These are phyloP conservation scores for Metschnikowia kunwiensis DNA, from an alignment of 805 yeast species.

Conservation along the genomic window DNA sequence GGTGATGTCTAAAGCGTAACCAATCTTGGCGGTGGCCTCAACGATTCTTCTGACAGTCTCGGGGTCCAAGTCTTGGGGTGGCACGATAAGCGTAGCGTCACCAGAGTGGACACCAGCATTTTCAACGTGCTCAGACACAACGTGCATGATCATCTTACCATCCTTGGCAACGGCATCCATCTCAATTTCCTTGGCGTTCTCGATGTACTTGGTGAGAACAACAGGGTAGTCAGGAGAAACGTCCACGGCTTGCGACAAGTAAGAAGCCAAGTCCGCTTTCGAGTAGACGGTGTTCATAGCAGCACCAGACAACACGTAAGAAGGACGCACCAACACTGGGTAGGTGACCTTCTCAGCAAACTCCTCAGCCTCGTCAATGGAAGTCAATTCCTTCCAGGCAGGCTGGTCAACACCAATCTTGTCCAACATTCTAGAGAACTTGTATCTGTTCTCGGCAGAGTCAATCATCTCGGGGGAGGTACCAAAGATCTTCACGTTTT, in stretches of 20 bases:
- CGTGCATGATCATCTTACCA: slow-evolving; percentile 94
- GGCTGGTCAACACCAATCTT: slow-evolving; percentile 97
- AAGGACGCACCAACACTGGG: slow-evolving; percentile 96
- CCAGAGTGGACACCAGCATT: slow-evolving; percentile 99
- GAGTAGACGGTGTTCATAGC: slow-evolving; percentile 98
- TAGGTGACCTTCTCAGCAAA: slow-evolving; percentile 89
- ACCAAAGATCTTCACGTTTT: slow-evolving; percentile 92
- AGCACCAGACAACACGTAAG: slow-evolving; percentile 96
- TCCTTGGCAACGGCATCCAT: slow-evolving; percentile 98
- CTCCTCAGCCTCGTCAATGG: slow-evolving; percentile 85
- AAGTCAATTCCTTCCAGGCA: slow-evolving; percentile 97
- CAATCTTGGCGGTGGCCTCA: slow-evolving; percentile 94
- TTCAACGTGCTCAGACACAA: slow-evolving; percentile 97
- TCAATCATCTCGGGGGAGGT: slow-evolving; percentile 98
- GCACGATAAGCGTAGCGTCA: slow-evolving; percentile 95
- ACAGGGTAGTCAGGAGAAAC: slow-evolving; percentile 98
- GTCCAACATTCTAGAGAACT: slow-evolving; percentile 96
- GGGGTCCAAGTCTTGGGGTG: slow-evolving; percentile 91
- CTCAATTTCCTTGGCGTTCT: slow-evolving; percentile 95
- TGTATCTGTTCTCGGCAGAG: slow-evolving; percentile 96
- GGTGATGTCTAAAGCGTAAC: slow-evolving; percentile 89
- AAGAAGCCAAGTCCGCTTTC: slow-evolving; percentile 79
- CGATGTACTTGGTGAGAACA: slow-evolving; percentile 93
- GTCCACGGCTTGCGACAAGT: slow-evolving; percentile 90
- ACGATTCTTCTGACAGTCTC: slow-evolving; percentile 90